These are phyloP conservation scores for Lasiosphaeris hirsuta DNA, from an alignment of 495 filamentous ascomycete genomes.

Conservation along the genomic window DNA sequence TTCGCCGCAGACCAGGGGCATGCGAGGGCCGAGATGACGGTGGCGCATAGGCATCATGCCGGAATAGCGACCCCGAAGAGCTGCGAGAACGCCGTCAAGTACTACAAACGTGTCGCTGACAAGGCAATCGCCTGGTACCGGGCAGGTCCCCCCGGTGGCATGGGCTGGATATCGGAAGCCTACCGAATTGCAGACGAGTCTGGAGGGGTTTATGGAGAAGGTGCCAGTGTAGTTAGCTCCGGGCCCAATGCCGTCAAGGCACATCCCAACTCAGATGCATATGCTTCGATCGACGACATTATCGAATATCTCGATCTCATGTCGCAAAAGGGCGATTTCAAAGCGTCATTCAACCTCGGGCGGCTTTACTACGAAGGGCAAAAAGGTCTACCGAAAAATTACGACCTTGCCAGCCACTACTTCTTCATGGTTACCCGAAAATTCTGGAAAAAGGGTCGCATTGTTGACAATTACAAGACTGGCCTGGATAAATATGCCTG, in stretches of 20 bases:
- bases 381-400: conserved; percentile 67
- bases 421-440: conserved; percentile 78
- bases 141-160: conserved; percentile 88
- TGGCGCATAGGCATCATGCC: conserved; percentile 79
- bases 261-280: conserved; percentile 63
- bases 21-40: conserved; percentile 87
- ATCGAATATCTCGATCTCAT: conserved; percentile 93
- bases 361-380: conserved; percentile 89
- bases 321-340: conserved; percentile 89
- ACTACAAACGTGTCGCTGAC: conserved; percentile 91
- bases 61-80: conserved; percentile 82
- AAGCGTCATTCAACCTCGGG: conserved; percentile 84
- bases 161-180: conserved; percentile 66
- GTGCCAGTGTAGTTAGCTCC: conserved; percentile 85
- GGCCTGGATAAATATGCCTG: conserved; percentile 77
- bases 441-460: conserved; percentile 72
- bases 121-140: conserved; percentile 84
- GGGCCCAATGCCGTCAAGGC: conserved; percentile 78
- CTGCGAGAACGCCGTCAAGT: conserved; percentile 79
- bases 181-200: conserved; percentile 83
- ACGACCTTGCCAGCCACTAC: conserved; percentile 71
- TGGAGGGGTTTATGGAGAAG: conserved; percentile 92
- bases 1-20: conserved; percentile 86
- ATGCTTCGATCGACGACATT: conserved; percentile 86
- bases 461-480: conserved; percentile 43